phyloP scores from a whole-genome alignment of 371 early-diverging fungal genomes.

The Rhizomucor miehei region DNA sequence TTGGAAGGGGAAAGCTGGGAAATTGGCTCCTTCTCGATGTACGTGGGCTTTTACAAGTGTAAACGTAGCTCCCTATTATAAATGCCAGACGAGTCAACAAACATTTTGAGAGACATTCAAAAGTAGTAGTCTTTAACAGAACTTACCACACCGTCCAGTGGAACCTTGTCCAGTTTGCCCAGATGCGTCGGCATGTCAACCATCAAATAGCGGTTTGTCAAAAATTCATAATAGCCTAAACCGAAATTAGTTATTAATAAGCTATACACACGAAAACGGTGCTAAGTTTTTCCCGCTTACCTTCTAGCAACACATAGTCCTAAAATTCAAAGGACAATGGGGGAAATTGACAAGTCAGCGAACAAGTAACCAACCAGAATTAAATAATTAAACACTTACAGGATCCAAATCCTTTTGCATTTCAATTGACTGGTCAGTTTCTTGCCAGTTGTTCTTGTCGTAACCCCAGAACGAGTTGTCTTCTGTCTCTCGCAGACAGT shows the following conservation, averaged over 20 bases:
- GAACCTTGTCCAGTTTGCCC: slow-evolving; percentile 29
- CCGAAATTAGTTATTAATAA: too few relatives aligned
- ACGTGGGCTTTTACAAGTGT: slow-evolving; percentile 63
- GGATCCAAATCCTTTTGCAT: slow-evolving; percentile 51
- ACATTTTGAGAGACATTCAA: neutral
- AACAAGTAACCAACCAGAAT: neutral
- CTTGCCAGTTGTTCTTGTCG: slow-evolving; percentile 72
- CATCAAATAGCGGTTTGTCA: slow-evolving; percentile 38
- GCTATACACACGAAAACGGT: too few relatives aligned
- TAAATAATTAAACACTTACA: slow-evolving; percentile 11
- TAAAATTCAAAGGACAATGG: neutral
- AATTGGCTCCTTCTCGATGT: slow-evolving; percentile 62
- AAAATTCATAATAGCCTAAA: slow-evolving; percentile 40
- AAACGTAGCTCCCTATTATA: slow-evolving; percentile 37
- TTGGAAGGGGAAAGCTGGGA: slow-evolving; percentile 40
- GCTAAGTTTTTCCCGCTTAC: slow-evolving; percentile 8
- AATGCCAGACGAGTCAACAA: neutral
- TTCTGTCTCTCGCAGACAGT: slow-evolving; percentile 51
- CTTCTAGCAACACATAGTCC: slow-evolving; percentile 45
- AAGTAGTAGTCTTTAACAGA: neutral
- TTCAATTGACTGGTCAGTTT: slow-evolving; percentile 53
- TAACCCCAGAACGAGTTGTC: slow-evolving; percentile 51
- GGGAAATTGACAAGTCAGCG: neutral
- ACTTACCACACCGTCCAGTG: slow-evolving; percentile 33
- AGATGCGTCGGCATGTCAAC: slow-evolving; percentile 48